phyloP scores from a whole-genome alignment of 257 asterid genomes.

The Ajuga chamaepitys region DNA sequence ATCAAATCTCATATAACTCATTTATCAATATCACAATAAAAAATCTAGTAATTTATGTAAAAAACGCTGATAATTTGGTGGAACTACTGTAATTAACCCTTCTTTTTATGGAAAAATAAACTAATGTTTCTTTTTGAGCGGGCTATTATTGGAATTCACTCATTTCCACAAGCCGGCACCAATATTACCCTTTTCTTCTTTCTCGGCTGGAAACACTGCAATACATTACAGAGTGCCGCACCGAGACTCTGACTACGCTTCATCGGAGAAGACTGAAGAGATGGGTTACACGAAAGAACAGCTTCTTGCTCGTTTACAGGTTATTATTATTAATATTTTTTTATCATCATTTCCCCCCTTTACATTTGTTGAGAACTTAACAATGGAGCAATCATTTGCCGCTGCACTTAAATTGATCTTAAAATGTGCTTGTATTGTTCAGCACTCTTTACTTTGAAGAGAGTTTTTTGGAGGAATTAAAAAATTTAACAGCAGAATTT shows the following conservation, averaged over 20 bases:
- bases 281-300: conserved; percentile 65
- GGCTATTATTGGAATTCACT: conserved; percentile 12
- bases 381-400: neutral
- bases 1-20: too few species aligned
- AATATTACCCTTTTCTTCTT: neutral
- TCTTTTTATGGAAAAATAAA: too few species aligned
- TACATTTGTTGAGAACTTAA: neutral
- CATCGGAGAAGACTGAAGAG: conserved; percentile 15
- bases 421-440: neutral
- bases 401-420: neutral
- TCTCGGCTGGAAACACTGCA: conserved; percentile 3
- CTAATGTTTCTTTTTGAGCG: too few species aligned
- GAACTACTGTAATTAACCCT: too few species aligned
- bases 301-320: conserved; percentile 61
- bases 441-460: neutral
- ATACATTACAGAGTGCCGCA: conserved; percentile 10
- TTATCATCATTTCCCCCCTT: neutral
- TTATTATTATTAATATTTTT: neutral
- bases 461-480: neutral
- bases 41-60: too few species aligned
- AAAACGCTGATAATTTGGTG: too few species aligned
- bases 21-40: too few species aligned
- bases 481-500: neutral
- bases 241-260: conserved; percentile 14
- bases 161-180: neutral